These are phyloP conservation scores for Allomyces macrogynus DNA, from an alignment of 192 early-diverging fungal species.

Conservation along the genomic window DNA sequence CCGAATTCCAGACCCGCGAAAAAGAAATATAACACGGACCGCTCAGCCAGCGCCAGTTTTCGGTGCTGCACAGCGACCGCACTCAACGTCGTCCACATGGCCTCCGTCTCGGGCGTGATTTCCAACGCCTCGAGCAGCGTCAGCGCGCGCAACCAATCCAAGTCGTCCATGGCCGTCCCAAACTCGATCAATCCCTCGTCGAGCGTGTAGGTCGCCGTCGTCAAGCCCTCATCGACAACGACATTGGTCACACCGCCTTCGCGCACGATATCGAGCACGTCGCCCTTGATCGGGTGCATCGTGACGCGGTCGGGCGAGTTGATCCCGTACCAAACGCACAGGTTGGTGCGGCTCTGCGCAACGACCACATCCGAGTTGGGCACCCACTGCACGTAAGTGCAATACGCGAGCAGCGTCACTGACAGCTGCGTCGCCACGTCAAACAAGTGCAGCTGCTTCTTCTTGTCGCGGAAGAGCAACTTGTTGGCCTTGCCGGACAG, in stretches of 20 bases:
- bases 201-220: constrained; percentile 42
- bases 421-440: constrained; percentile 23
- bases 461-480: constrained; percentile 36
- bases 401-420: constrained; percentile 30
- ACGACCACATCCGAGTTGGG: constrained; percentile 42
- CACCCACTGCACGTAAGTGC: constrained; percentile 47
- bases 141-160: constrained; percentile 30
- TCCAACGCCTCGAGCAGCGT: constrained; percentile 37
- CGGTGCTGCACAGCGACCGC: constrained; percentile 28
- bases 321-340: constrained; percentile 49
- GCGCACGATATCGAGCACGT: constrained; percentile 42
- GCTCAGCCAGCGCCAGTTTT: constrained; percentile 31
- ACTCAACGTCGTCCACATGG: constrained; percentile 42
- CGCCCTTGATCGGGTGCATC: constrained; percentile 44
- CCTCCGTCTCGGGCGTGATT: constrained; percentile 37
- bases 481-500: constrained; percentile 42
- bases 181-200: constrained; percentile 49
- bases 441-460: constrained; percentile 34
- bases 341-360: constrained; percentile 30
- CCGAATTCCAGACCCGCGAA: not conserved
- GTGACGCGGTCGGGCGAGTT: constrained; percentile 40
- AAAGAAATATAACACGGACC: constrained; percentile 6
- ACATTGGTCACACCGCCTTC: constrained; percentile 36
- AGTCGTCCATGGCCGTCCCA: constrained; percentile 39
- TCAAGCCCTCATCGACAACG: constrained; percentile 44